These are phyloP conservation scores for Trebouxia sp. DNA, from an alignment of 139 green algal species.

Conservation along the genomic window DNA sequence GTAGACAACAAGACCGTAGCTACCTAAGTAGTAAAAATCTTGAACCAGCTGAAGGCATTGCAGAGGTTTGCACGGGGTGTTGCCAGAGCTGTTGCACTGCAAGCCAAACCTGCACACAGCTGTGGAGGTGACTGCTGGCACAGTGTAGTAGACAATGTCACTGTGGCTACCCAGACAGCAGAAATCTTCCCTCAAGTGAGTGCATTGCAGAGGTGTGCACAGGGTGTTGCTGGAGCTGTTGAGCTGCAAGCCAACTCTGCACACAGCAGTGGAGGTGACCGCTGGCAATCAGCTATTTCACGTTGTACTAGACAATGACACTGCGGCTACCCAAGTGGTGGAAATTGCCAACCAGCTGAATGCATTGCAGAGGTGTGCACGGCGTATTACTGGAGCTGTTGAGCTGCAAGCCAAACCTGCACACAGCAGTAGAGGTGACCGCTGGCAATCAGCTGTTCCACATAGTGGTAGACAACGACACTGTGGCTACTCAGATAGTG, in stretches of 20 bases:
- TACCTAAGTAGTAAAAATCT: slow-evolving; percentile 60
- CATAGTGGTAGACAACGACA: slow-evolving; percentile 84
- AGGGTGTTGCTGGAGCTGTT: slow-evolving; percentile 94
- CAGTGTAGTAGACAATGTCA: slow-evolving; percentile 84
- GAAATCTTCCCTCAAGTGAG: slow-evolving; percentile 49
- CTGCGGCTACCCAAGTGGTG: slow-evolving; percentile 73
- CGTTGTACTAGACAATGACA: slow-evolving; percentile 84
- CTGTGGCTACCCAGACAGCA: slow-evolving; percentile 73
- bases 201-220: slow-evolving; percentile 72
- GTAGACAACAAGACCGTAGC: slow-evolving; percentile 86
- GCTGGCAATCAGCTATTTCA: slow-evolving; percentile 69
- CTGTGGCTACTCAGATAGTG: slow-evolving; percentile 73
- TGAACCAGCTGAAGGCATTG: too few species aligned
- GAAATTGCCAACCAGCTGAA: slow-evolving; percentile 25
- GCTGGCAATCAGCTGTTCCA: slow-evolving; percentile 69
- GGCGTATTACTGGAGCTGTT: slow-evolving; percentile 94
- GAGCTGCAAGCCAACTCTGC: slow-evolving; percentile 60
- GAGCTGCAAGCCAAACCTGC: slow-evolving; percentile 60
- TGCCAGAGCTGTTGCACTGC: slow-evolving; percentile 92
- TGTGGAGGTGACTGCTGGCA: slow-evolving; percentile 86
- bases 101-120: slow-evolving; percentile 71
- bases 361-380: slow-evolving; percentile 72
- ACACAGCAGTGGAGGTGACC: slow-evolving; percentile 87
- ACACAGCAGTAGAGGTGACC: slow-evolving; percentile 87
- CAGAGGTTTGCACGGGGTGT: slow-evolving; percentile 81